A percentile compares a stretch with the other conserved stretches of the same genome.
Evolutionary conservation across 306 rosid species (phyloP).

Genomic region (Dalbergia cultrata): DNA sequence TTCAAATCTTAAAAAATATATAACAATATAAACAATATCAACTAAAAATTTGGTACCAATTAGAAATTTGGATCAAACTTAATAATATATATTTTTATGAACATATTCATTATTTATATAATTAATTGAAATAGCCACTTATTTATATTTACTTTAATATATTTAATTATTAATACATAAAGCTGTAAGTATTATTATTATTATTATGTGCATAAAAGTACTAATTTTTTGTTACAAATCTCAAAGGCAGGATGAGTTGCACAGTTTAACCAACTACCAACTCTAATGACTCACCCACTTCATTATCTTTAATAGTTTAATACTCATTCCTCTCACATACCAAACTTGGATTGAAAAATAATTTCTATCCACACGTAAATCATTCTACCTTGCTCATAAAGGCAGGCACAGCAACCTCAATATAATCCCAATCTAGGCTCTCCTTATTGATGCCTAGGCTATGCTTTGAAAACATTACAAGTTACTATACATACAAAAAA

Average conservation of each 20-base stretch:
- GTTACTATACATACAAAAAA: neutral
- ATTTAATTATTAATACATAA: too few relatives aligned
- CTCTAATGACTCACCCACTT: slow-evolving; percentile 60
- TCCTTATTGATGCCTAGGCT: slow-evolving; percentile 32
- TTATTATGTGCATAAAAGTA: too few relatives aligned
- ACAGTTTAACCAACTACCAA: slow-evolving; percentile 62
- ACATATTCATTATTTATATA: too few relatives aligned
- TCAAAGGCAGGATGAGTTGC: slow-evolving; percentile 51
- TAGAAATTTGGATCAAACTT: too few relatives aligned
- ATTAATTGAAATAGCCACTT: too few relatives aligned
- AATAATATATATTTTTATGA: too few relatives aligned
- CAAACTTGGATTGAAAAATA: slow-evolving; percentile 58
- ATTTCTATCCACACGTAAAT: slow-evolving; percentile 58
- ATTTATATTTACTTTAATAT: too few relatives aligned
- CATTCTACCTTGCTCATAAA: slow-evolving; percentile 72
- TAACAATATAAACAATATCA: too few relatives aligned
- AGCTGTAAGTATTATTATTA: too few relatives aligned
- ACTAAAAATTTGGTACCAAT: too few relatives aligned
- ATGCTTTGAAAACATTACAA: slow-evolving; percentile 33
- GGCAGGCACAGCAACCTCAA: slow-evolving; percentile 47
- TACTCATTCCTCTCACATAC: slow-evolving; percentile 48
- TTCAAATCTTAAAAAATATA: too few relatives aligned
- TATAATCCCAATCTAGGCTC: slow-evolving; percentile 43
- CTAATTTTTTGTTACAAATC: neutral
- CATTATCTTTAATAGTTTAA: slow-evolving; percentile 47